Base-by-base conservation (phyloP, 306 rosid species). In the Trifolium repens region DNA sequence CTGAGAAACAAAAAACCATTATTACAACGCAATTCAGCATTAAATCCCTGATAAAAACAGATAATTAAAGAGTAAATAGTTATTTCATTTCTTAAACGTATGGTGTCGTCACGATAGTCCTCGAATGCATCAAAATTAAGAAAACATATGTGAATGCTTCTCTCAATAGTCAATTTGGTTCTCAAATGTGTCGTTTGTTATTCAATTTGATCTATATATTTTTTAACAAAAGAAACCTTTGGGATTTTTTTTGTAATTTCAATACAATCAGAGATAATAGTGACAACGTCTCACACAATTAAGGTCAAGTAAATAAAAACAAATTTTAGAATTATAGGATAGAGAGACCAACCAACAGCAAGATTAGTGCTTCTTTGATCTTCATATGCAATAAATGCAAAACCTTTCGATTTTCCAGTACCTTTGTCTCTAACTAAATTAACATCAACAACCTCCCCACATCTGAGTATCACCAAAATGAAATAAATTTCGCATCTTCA, bases 311-410 rank as follows among this genome's bases (percentile, higher is more conserved):
- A 22, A 22, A 22, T 22, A 22, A 8, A 3, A 65, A 65, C 35
- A 74, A 9, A 54, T 1, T 11, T 22, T 4, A 70, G 12, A 52
- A 75, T 46, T 3, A 68, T 4, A 52, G 37, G 65, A 52, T 5
- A 80, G 61, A 69, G 72, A 73, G 63, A 79, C 90, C 40, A 78
- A 92, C 97, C 97, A 47, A 94, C 99, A 7, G 96, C 96, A 34
- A 94, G 96, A 78, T 40, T 90, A 11, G 97, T 92, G 80, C 98
- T 94, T 74, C 96, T 81, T 79, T 94, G 98, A 68, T 90, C 98
- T 87, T 94, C 97, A 46, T 89, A 94, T 4, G 97, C 97, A 26
- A 94, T 80, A 67, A 94, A 94, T 1, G 98, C 96, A 60, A 86
- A 94, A 55, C 97, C 99, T 78, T 90, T 92, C 0, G 97, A 94